Evolutionary conservation across 768 basidiomycete genomes (phyloP), one percentile per base, ranked within the genome.

Genomic region (Suillus variegatus): DNA sequence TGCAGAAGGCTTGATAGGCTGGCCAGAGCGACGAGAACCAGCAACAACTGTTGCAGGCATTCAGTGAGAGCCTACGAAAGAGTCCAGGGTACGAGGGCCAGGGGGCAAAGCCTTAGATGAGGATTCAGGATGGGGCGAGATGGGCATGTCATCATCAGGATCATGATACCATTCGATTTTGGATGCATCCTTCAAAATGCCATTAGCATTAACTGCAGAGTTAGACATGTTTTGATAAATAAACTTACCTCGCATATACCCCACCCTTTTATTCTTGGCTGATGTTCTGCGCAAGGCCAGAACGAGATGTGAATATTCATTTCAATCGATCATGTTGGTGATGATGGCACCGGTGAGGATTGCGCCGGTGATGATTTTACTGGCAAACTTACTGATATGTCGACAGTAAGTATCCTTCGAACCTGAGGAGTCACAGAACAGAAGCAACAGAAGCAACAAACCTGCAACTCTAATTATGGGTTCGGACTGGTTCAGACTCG

Each of bases 401-500:
- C 8, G 3, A 52, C 51, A 52, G 25, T 28, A 16, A 52, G 51
- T 18, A 52, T 52, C 25, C 14, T 52, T 52, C 51, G 2, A 28
- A 52, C 51, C 25, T 52, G 51, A 52, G 51, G 52, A 54, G 52
- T 54, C 9, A 18, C 52, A 54, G 51, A 52, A 52, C 51, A 52
- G 43, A 44, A 44, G 41, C 18, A 43, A 43, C 43, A 43, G 25
- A 51, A 20, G 52, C 28, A 54, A 54, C 52, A 54, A 54, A 54
- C 52, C 52, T 54, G 49, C 49, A 51, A 51, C 49, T 51, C 7
- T 1, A 51, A 51, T 54, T 8, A 54, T 54, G 18, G 52, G 28
- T 54, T 54, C 4, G 4, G 52, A 54, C 52, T 18, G 28, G 52
- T 54, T 54, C 52, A 20, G 52, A 54, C 52, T 54, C 28, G 5